These are phyloP conservation scores for Yamadazyma paraphyllophila DNA, from an alignment of 805 yeast genomes.

Conservation along the genomic window DNA sequence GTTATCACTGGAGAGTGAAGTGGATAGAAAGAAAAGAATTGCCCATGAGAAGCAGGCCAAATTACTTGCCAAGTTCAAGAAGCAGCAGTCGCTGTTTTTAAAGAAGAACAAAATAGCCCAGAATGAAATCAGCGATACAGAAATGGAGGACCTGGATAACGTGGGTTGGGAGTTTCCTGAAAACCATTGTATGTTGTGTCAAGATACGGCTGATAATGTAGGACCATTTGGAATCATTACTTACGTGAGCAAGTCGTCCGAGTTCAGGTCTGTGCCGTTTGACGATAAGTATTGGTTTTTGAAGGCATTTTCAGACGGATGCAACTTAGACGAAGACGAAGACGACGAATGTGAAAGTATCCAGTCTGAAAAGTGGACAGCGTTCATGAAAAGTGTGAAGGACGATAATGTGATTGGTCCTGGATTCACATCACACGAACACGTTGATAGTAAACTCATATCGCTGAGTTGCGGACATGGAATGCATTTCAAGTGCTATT, in stretches of 20 bases:
- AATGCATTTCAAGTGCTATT: conserved; percentile 79
- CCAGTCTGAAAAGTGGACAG: conserved; percentile 33
- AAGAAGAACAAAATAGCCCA: conserved; percentile 43
- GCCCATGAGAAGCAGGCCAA: conserved; percentile 72
- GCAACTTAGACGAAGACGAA: conserved; percentile 37
- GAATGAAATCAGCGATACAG: conserved; percentile 38
- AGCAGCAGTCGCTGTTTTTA: conserved; percentile 75
- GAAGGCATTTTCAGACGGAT: conserved; percentile 55
- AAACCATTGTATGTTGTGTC: conserved; percentile 77
- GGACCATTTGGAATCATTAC: conserved; percentile 78
- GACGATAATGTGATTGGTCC: conserved; percentile 59
- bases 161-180: conserved; percentile 66
- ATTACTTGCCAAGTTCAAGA: conserved; percentile 73
- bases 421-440: conserved; percentile 53
- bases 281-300: conserved; percentile 62
- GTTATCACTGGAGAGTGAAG: conserved; percentile 31
- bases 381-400: conserved; percentile 35
- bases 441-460: conserved; percentile 44
- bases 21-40: conserved; percentile 58
- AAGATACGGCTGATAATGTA: conserved; percentile 63
- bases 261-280: conserved; percentile 63
- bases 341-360: conserved; percentile 13
- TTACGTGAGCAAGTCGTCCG: conserved; percentile 56
- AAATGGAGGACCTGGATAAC: conserved; percentile 32
- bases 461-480: conserved; percentile 90